phyloP scores from a whole-genome alignment of 805 yeast species.

The Candida alai region DNA sequence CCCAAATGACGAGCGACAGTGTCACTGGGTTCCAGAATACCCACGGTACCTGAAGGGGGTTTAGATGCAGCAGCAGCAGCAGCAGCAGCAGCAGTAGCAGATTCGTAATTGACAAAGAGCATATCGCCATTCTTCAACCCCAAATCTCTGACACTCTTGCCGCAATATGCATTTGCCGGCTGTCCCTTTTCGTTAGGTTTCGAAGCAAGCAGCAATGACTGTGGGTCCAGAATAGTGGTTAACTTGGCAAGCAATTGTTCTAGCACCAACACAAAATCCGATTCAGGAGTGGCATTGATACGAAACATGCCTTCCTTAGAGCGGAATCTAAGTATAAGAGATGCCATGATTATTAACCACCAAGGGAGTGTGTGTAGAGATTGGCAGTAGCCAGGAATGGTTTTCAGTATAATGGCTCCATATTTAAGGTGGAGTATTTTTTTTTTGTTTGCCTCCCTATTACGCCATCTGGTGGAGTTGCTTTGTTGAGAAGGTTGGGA shows the following conservation, averaged over 20 bases:
- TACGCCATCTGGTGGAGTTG: no score
- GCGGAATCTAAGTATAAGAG: slow-evolving; percentile 62
- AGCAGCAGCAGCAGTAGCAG: background rate
- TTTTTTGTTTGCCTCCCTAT: no score
- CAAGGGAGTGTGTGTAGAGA: no score
- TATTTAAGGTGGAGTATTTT: no score
- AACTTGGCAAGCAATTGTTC: slow-evolving; percentile 33
- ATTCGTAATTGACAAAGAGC: slow-evolving; percentile 43
- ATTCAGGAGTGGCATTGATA: slow-evolving; percentile 45
- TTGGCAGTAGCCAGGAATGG: no score
- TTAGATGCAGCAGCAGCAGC: slow-evolving; percentile 2
- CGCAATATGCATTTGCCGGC: slow-evolving; percentile 32
- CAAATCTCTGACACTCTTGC: slow-evolving; percentile 37
- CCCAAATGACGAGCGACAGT: background rate
- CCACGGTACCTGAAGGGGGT: background rate
- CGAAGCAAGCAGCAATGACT: slow-evolving; percentile 37
- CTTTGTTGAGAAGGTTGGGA: no score
- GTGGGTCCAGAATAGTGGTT: slow-evolving; percentile 13
- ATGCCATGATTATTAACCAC: background rate
- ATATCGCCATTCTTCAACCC: slow-evolving; percentile 58
- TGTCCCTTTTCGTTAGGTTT: slow-evolving; percentile 44
- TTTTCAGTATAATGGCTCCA: no score
- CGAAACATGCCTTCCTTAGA: slow-evolving; percentile 82
- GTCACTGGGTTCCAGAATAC: no score
- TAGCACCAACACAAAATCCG: slow-evolving; percentile 43